Percentiles rank a stretch among this genome's conserved stretches.
Conservation (phyloP, 2,329 filamentous ascomycete species). For the Podosphaera fusca region DNA sequence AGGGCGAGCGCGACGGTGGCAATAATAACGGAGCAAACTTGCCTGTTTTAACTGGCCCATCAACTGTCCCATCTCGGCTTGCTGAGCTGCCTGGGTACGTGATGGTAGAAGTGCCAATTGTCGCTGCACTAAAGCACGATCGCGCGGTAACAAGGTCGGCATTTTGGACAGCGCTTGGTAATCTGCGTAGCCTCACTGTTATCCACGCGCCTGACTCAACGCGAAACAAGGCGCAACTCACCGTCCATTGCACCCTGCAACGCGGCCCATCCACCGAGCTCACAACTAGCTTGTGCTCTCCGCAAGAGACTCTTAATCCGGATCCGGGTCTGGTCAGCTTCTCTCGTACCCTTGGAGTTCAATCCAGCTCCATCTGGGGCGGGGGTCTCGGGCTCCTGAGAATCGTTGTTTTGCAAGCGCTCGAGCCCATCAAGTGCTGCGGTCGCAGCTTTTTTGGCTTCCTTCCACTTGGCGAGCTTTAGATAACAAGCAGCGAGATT, state of each 20-base stretch:
- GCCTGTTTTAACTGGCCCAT: constrained; percentile 83
- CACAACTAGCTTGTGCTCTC: constrained; percentile 24
- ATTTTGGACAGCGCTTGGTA: constrained; percentile 44
- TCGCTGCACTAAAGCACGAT: constrained; percentile 41
- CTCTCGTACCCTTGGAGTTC: constrained; percentile 17
- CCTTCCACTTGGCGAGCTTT: constrained; percentile 68
- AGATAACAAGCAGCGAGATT: constrained; percentile 81
- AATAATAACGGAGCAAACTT: constrained; percentile 15
- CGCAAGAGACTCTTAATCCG: constrained; percentile 57
- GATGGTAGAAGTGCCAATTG: constrained; percentile 44
- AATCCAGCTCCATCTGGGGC: constrained; percentile 25
- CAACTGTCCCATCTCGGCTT: constrained; percentile 84
- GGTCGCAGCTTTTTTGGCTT: constrained; percentile 51
- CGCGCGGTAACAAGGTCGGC: constrained; percentile 36
- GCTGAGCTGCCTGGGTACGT: constrained; percentile 52
- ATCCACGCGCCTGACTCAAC: background rate
- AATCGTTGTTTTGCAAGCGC: constrained; percentile 25
- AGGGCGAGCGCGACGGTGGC: too few species aligned
- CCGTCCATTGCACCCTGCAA: constrained; percentile 48
- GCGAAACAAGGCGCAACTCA: constrained; percentile 1
- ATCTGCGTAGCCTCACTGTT: constrained; percentile 22
- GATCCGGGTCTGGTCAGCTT: constrained; percentile 40
- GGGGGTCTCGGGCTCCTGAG: constrained; percentile 37
- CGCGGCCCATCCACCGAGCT: constrained; percentile 56
- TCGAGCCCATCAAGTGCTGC: constrained; percentile 52